phyloP scores from a whole-genome alignment of 2,329 filamentous ascomycete genomes.

The Fusarium austroafricanum region DNA sequence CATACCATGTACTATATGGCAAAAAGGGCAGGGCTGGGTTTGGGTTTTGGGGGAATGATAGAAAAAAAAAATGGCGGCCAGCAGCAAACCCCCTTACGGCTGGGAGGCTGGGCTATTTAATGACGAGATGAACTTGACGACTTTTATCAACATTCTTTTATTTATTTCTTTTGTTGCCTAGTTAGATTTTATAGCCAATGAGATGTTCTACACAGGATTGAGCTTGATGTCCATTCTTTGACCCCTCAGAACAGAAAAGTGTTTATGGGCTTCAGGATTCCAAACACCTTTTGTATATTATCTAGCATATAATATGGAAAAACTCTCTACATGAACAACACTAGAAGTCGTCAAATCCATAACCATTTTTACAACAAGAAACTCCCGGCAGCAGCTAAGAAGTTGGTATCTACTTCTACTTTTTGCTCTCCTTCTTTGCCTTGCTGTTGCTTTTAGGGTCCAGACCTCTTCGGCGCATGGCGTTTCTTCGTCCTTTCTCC shows the following conservation, averaged over 20 bases:
- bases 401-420: constrained; percentile 40
- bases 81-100: constrained; percentile 34
- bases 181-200: constrained; percentile 26
- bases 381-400: constrained; percentile 27
- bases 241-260: neutral
- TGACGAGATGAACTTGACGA: constrained; percentile 49
- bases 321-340: constrained; percentile 27
- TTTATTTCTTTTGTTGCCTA: constrained; percentile 14
- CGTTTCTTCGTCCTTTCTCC: constrained; percentile 77
- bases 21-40: constrained; percentile 21
- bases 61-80: constrained; percentile 46
- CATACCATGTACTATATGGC: constrained; percentile 45
- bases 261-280: neutral
- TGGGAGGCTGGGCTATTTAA: constrained; percentile 38
- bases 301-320: constrained; percentile 27
- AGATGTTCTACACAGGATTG: constrained; percentile 11
- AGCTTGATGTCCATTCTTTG: neutral
- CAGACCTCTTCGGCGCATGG: constrained; percentile 78
- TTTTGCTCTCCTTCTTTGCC: constrained; percentile 46
- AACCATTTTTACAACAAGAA: constrained; percentile 35
- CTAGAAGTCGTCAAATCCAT: constrained; percentile 24
- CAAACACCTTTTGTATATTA: constrained; percentile 29
- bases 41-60: constrained; percentile 39
- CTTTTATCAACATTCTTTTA: constrained; percentile 23
- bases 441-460: constrained; percentile 70